A percentile compares a stretch with the other conserved stretches of the same genome.
These are phyloP conservation scores for Phaeoacremonium minimum DNA, from an alignment of 2,329 filamentous ascomycete species.

Conservation along the genomic window DNA sequence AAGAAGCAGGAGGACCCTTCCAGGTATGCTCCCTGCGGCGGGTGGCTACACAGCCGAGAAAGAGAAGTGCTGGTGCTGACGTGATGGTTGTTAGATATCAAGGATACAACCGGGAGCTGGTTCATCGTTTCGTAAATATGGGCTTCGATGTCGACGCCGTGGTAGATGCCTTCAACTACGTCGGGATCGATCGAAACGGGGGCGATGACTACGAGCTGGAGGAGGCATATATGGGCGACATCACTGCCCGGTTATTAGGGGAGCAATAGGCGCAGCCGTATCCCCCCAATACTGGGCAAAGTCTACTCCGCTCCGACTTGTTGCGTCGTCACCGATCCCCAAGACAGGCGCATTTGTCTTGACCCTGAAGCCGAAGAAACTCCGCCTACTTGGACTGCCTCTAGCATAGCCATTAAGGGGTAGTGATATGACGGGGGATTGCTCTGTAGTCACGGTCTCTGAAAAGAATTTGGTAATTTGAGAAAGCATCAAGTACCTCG, in stretches of 20 bases:
- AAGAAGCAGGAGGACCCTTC: constrained; percentile 52
- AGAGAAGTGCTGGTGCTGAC: constrained; percentile 2
- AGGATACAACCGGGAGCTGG: constrained; percentile 79
- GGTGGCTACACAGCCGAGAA: background rate
- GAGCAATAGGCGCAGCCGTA: no score
- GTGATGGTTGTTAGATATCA: constrained; percentile 57
- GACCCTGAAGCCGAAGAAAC: no score
- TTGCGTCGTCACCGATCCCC: no score
- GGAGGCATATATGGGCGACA: constrained; percentile 84
- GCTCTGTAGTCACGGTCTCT: no score
- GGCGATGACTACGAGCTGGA: constrained; percentile 84
- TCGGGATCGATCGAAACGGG: constrained; percentile 74
- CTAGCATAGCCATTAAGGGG: no score
- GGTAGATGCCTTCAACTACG: constrained; percentile 75
- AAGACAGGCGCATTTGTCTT: no score
- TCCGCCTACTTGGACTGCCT: no score
- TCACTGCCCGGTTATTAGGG: constrained; percentile 79
- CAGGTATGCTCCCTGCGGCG: constrained; percentile 11
- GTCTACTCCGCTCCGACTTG: no score
- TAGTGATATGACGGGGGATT: no score
- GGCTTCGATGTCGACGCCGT: constrained; percentile 87
- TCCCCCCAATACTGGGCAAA: constrained; percentile 1
- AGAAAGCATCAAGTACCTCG: no score
- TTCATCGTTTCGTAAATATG: constrained; percentile 85
- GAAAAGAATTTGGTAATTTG: no score